Percentiles rank a stretch among this genome's conserved stretches.
Conservation (phyloP, 768 basidiomycete genomes). For the Lentinula boryana region DNA sequence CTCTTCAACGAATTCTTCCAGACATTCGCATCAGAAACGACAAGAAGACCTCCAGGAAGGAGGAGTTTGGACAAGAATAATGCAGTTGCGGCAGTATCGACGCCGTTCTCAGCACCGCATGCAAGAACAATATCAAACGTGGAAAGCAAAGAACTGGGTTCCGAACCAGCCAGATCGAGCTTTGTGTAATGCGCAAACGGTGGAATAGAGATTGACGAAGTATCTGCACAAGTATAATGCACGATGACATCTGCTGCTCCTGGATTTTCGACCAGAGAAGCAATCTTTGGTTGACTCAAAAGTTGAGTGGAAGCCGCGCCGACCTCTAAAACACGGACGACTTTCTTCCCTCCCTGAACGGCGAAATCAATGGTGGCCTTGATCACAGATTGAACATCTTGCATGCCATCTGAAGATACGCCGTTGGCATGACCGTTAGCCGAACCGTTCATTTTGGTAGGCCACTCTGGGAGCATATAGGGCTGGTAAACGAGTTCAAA, state of each 20-base stretch:
- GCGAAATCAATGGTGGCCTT: background rate
- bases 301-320: slow-evolving; percentile 1
- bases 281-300: background rate
- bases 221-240: background rate
- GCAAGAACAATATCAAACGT: slow-evolving; percentile 1
- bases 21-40: too few relatives aligned
- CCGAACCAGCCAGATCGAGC: background rate
- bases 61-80: background rate
- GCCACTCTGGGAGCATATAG: background rate
- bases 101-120: background rate
- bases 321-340: background rate
- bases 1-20: background rate
- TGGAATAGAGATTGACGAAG: background rate
- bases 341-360: background rate
- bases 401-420: background rate
- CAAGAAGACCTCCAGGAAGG: background rate
- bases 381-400: background rate
- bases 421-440: background rate
- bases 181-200: slow-evolving; percentile 2
- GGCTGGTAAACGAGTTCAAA: slow-evolving; percentile 1
- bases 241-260: background rate
- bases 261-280: background rate
- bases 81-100: background rate
- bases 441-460: background rate
- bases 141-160: background rate